Percentiles rank a stretch among this genome's conserved stretches.
Evolutionary conservation across 257 asterid genomes (phyloP).

Genomic region (Lithospermum erythrorhizon): DNA sequence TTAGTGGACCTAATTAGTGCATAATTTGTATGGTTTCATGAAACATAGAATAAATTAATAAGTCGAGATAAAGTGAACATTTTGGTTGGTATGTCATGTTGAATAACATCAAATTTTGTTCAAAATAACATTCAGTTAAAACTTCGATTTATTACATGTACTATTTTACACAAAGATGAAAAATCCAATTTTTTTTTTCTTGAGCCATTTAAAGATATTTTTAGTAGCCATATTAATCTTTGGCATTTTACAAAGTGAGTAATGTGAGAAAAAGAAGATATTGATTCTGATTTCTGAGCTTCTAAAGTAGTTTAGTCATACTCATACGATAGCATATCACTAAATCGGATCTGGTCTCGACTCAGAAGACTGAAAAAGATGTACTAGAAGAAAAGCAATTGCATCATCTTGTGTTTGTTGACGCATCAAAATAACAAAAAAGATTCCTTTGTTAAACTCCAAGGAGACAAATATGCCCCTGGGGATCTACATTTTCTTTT

Average conservation of each 20-base stretch:
- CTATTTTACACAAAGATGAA: no score
- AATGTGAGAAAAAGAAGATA: not conserved
- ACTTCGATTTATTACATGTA: no score
- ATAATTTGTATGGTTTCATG: no score
- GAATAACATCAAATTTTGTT: not conserved
- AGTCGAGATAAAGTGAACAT: no score
- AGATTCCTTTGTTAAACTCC: conserved; percentile 9
- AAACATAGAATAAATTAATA: no score
- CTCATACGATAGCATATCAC: not conserved
- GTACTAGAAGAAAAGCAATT: not conserved
- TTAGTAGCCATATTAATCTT: not conserved
- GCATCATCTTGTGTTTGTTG: conserved; percentile 7
- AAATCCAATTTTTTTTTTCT: not conserved
- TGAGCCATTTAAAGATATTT: no score
- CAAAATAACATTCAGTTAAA: no score
- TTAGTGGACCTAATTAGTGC: no score
- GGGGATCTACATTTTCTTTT: conserved; percentile 3
- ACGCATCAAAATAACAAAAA: conserved; percentile 6
- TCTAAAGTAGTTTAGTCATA: no score
- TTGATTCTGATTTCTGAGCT: no score
- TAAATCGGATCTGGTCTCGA: not conserved
- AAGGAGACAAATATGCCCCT: conserved; percentile 15
- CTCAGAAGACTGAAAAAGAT: not conserved
- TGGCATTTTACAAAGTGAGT: no score
- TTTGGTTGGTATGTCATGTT: no score